Evolutionary conservation across 78 protist species (phyloP).

Genomic region (Bigelowiella natans): DNA sequence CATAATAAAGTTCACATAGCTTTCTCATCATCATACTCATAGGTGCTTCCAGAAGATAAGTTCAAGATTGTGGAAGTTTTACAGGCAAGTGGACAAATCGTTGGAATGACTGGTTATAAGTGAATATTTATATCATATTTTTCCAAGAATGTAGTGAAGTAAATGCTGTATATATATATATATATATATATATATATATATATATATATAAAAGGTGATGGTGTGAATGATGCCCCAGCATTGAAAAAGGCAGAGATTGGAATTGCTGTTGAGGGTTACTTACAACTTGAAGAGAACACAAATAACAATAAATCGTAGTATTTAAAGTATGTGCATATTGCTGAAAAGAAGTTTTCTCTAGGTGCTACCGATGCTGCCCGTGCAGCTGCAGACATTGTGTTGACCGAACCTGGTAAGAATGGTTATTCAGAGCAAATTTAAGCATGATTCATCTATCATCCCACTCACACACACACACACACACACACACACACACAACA

Average conservation of each 20-base stretch:
- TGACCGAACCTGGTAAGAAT: slow-evolving; percentile 35
- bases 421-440: too few relatives aligned
- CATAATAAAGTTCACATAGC: too few relatives aligned
- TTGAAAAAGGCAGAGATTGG: slow-evolving; percentile 81
- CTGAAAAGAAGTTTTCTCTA: background rate
- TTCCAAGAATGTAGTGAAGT: too few relatives aligned
- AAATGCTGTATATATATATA: background rate
- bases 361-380: slow-evolving; percentile 25
- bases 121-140: too few relatives aligned
- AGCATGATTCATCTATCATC: background rate
- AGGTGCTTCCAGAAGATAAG: slow-evolving; percentile 81
- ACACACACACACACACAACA: background rate
- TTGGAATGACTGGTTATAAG: too few relatives aligned
- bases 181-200: background rate
- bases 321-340: too few relatives aligned
- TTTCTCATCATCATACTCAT: too few relatives aligned
- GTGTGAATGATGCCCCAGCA: slow-evolving; percentile 34
- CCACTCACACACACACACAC: background rate
- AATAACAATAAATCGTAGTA: too few relatives aligned
- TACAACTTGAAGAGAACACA: slow-evolving; percentile 63
- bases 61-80: slow-evolving; percentile 60
- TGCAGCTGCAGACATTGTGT: slow-evolving; percentile 75
- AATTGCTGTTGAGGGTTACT: slow-evolving; percentile 80
- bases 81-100: background rate
- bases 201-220: background rate